These are phyloP conservation scores for Fusarium chuoi DNA, from an alignment of 2,329 filamentous ascomycete genomes.

Conservation along the genomic window DNA sequence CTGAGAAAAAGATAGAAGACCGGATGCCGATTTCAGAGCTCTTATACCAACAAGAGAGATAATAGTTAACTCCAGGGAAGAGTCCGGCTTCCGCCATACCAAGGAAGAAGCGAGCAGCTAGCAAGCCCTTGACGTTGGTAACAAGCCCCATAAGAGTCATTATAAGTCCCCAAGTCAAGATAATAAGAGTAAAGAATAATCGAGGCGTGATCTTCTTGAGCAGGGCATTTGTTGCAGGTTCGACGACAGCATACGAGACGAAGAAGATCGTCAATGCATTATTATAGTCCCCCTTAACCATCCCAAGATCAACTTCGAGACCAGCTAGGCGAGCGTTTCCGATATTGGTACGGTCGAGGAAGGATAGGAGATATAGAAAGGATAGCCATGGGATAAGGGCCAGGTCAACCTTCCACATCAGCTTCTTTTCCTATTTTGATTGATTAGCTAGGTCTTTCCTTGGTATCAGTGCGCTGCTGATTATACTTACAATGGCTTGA, in stretches of 20 bases:
- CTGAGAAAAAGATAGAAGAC: neutral
- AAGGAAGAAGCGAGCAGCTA: neutral
- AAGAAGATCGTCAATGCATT: neutral
- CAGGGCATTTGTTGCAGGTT: neutral
- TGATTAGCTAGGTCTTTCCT: rapidly evolving
- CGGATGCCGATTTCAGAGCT: neutral
- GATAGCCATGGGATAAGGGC: neutral
- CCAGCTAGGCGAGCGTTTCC: neutral
- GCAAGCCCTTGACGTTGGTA: neutral
- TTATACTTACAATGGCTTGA: neutral
- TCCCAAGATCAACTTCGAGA: neutral
- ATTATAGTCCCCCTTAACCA: neutral
- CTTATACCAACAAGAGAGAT: neutral
- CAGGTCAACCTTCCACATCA: neutral
- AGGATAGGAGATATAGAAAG: neutral
- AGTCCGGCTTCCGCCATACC: neutral
- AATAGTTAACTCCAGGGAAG: neutral
- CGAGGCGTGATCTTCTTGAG: neutral
- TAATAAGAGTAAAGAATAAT: neutral
- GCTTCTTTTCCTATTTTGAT: neutral
- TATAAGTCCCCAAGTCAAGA: neutral
- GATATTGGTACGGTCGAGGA: neutral
- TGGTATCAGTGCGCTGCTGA: rapidly evolving
- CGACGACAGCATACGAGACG: neutral
- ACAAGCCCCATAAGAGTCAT: neutral